Conservation (phyloP, 768 basidiomycete genomes). For the Pulveroboletus sp. region DNA sequence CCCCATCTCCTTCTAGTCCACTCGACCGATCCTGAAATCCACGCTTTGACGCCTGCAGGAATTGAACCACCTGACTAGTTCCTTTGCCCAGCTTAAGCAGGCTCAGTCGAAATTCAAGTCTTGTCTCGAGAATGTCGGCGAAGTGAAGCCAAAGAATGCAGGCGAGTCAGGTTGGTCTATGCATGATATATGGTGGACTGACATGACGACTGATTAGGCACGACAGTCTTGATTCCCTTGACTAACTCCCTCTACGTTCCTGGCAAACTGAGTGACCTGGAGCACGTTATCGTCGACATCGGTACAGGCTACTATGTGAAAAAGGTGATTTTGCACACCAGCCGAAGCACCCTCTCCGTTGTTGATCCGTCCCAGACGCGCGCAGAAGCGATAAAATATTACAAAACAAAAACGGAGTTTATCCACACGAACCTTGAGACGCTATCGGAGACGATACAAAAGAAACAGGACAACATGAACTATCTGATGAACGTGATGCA, state of each 20-base stretch:
- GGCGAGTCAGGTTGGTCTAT: conserved; percentile 31
- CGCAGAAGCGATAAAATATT: conserved; percentile 75
- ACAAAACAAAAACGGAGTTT: conserved; percentile 74
- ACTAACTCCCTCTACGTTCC: conserved; percentile 96
- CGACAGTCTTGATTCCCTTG: conserved; percentile 85
- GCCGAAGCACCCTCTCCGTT: background rate
- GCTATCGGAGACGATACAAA: conserved; percentile 83
- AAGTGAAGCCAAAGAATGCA: conserved; percentile 68
- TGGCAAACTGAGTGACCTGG: conserved; percentile 76
- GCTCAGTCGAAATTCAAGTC: conserved; percentile 90
- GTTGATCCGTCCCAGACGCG: conserved; percentile 54
- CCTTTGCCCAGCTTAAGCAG: conserved; percentile 87
- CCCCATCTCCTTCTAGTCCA: background rate
- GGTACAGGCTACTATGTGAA: conserved; percentile 96
- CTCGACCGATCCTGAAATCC: background rate
- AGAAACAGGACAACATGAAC: conserved; percentile 87
- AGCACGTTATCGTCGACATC: conserved; percentile 90
- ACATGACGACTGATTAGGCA: conserved; percentile 45
- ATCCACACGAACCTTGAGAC: conserved; percentile 80
- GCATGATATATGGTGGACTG: background rate
- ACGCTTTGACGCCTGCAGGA: conserved; percentile 49
- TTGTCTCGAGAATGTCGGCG: conserved; percentile 75
- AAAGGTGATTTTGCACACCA: conserved; percentile 53
- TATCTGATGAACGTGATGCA: conserved; percentile 73
- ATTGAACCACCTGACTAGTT: conserved; percentile 84